Percentiles rank a stretch among this genome's conserved stretches.
Evolutionary conservation across 2,329 filamentous ascomycete species (phyloP).

Genomic region (Aspergillus costaricaensis): DNA sequence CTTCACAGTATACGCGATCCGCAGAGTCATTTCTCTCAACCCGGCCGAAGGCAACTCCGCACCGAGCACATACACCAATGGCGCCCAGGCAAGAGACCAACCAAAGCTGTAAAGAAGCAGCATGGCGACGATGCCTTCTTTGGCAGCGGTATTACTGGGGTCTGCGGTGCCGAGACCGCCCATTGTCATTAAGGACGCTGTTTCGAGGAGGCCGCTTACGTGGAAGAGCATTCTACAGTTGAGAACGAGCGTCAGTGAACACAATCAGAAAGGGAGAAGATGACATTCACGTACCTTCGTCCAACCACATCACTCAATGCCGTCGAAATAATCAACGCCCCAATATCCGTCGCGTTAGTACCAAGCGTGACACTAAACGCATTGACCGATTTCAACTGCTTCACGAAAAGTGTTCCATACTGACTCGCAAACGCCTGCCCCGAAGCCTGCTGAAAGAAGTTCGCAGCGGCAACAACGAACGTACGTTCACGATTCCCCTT

Average conservation of each 20-base stretch:
- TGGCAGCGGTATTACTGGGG: not conserved
- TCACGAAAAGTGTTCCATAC: constrained; percentile 7
- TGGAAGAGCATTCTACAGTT: constrained; percentile 1
- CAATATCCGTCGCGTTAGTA: not conserved
- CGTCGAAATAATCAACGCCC: not conserved
- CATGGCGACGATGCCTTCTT: constrained; percentile 2
- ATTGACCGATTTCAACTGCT: constrained; percentile 6
- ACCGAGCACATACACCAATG: not conserved
- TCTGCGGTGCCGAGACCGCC: not conserved
- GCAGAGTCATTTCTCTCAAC: constrained; percentile 1
- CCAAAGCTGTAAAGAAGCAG: constrained; percentile 1
- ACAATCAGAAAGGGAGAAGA: too few species aligned
- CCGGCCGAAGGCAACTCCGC: not conserved
- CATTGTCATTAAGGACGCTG: not conserved
- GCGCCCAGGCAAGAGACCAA: constrained; percentile 1
- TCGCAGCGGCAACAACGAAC: not conserved
- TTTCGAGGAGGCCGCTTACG: not conserved
- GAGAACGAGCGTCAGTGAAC: not conserved
- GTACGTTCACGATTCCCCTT: not conserved
- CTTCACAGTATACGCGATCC: constrained; percentile 1
- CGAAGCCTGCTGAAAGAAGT: constrained; percentile 6
- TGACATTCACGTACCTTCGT: not conserved
- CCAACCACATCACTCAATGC: not conserved
- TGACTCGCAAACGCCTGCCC: constrained; percentile 1
- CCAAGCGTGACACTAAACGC: constrained; percentile 1